Evolutionary conservation across 805 yeast species (phyloP).

Genomic region (Starmerella lactis-condensi): DNA sequence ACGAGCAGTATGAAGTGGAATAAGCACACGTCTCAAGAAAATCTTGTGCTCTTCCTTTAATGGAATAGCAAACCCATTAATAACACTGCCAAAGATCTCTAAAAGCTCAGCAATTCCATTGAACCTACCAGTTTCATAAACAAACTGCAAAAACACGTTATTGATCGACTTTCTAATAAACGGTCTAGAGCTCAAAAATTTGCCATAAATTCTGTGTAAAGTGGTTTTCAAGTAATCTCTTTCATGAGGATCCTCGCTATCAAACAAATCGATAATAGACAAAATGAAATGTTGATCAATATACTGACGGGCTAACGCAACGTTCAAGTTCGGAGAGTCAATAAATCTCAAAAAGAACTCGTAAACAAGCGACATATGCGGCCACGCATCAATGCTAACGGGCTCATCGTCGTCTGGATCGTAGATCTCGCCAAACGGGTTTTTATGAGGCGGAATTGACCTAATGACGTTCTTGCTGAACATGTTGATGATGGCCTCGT

Average conservation of each 20-base stretch:
- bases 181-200: slow-evolving; percentile 72
- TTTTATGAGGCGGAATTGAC: slow-evolving; percentile 95
- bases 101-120: slow-evolving; percentile 89
- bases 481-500: slow-evolving; percentile 73
- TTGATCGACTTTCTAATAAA: slow-evolving; percentile 80
- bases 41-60: slow-evolving; percentile 92
- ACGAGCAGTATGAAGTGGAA: slow-evolving; percentile 85
- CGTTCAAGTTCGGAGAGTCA: slow-evolving; percentile 87
- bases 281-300: slow-evolving; percentile 82
- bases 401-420: slow-evolving; percentile 99
- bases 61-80: slow-evolving; percentile 94
- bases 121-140: slow-evolving; percentile 87
- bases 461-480: slow-evolving; percentile 75
- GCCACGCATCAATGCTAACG: slow-evolving; percentile 91
- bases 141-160: slow-evolving; percentile 81
- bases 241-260: slow-evolving; percentile 91
- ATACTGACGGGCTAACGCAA: slow-evolving; percentile 77
- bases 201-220: slow-evolving; percentile 87
- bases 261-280: slow-evolving; percentile 70
- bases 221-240: slow-evolving; percentile 90
- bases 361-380: slow-evolving; percentile 93
- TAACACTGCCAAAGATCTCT: slow-evolving; percentile 88
- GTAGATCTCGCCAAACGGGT: slow-evolving; percentile 86
- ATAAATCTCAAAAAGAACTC: slow-evolving; percentile 84
- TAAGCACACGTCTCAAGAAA: slow-evolving; percentile 63